Base-by-base conservation (phyloP, 495 filamentous ascomycete genomes). In the Glonium stellatum region DNA sequence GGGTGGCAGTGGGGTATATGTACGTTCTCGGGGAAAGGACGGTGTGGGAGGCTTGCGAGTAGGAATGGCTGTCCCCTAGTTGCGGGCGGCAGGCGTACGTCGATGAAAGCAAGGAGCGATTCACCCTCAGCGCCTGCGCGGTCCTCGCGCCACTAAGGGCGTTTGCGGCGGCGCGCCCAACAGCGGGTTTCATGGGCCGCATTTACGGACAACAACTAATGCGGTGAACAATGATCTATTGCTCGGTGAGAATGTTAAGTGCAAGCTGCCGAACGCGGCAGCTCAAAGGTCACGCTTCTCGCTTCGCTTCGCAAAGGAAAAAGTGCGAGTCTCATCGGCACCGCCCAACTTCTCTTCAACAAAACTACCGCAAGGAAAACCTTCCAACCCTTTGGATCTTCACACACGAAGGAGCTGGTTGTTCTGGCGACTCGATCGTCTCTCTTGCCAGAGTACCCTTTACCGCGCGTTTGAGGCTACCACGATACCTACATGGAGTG, bases 381-480 rank as follows among this genome's bases (percentile, higher is more conserved):
- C 59, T 60, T 54, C 57, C 66, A 62, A 59, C 63, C 25, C 59
- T 61, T 62, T 63, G 52, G 31, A 42, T 19, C 37, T 12, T 37
- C 15, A 42, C 59, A 37, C 52, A 37, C 52, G 54, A 57, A 63
- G 61, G 9, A 15, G 58, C 56, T 66, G 59, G 59, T 37, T 63
- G 62, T 62, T 58, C 64, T 61, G 57, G 49, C 57, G 48, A 41
- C 25, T 35, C 12, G 23, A 11, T 60, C 61, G 66, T 51, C 49
- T 19, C 59, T 35, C 56, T 68, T 68, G 66, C 63, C 37, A 68
- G 66, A 68, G 22, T 35, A 42, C 63, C 36, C 5, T 36, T 5
- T 21, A 50, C 59, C 66, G 58, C 57, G 58, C 60, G 66, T 68
- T 68, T 68, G 66, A 68, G 66, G 21, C 50, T 59, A 13, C 60